Percentiles rank a stretch among this genome's conserved stretches.
phyloP scores from a whole-genome alignment of 257 asterid species.

The Solanum etuberosum region DNA sequence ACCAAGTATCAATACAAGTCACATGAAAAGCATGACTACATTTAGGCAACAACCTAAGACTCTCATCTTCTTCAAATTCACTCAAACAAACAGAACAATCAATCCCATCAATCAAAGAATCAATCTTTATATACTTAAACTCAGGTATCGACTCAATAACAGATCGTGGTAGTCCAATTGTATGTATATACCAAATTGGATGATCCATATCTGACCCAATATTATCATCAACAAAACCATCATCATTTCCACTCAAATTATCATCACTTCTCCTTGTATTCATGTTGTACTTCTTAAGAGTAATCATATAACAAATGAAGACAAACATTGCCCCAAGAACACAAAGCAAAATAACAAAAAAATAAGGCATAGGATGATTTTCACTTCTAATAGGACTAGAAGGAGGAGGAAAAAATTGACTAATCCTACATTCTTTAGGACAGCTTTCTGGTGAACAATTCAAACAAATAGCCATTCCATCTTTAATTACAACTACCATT shows the following conservation, averaged over 20 bases:
- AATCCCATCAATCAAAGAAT: conserved; percentile 27
- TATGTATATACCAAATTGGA: conserved; percentile 59
- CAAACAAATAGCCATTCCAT: neutral
- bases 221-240: conserved; percentile 26
- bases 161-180: conserved; percentile 44
- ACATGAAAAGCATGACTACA: conserved; percentile 79
- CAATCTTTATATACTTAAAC: conserved; percentile 28
- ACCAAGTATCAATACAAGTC: conserved; percentile 69
- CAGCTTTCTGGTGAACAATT: neutral
- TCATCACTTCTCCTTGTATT: neutral
- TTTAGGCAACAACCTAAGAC: conserved; percentile 60
- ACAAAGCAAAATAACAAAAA: conserved; percentile 43
- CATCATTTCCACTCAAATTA: neutral
- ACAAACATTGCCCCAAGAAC: conserved; percentile 38
- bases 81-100: conserved; percentile 70
- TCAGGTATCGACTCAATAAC: conserved; percentile 47
- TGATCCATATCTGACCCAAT: conserved; percentile 35
- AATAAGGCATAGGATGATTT: conserved; percentile 18
- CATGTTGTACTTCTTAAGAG: conserved; percentile 23
- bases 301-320: conserved; percentile 35
- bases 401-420: neutral
- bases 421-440: neutral
- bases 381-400: conserved; percentile 1
- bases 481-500: neutral
- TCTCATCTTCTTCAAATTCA: conserved; percentile 58